A percentile compares a stretch with the other conserved stretches of the same genome.
phyloP scores from a whole-genome alignment of 192 early-diverging fungal species.

The Powellomyces hirtus region DNA sequence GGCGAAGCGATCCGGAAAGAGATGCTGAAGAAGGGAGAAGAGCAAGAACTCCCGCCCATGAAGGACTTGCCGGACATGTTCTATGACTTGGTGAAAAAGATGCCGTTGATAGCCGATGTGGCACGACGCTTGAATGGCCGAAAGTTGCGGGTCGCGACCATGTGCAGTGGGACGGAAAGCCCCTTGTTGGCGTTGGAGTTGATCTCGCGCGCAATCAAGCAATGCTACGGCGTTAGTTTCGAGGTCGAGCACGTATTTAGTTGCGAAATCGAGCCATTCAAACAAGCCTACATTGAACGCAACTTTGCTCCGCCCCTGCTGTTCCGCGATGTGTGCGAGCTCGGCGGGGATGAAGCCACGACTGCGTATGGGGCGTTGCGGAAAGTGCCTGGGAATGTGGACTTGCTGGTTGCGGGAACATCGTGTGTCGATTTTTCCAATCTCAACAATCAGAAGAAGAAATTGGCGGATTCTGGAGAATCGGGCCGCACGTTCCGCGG shows the following conservation, averaged over 20 bases:
- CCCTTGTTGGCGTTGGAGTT: slow-evolving; percentile 41
- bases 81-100: slow-evolving; percentile 30
- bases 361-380: slow-evolving; percentile 43
- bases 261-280: slow-evolving; percentile 53
- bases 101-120: slow-evolving; percentile 17
- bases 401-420: slow-evolving; percentile 46
- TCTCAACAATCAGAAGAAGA: slow-evolving; percentile 48
- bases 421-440: slow-evolving; percentile 50
- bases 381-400: slow-evolving; percentile 39
- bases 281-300: slow-evolving; percentile 53
- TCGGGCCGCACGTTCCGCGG: slow-evolving; percentile 48
- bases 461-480: slow-evolving; percentile 33
- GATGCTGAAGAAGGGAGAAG: not conserved
- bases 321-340: slow-evolving; percentile 47
- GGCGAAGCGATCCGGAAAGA: not conserved
- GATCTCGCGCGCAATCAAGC: slow-evolving; percentile 29
- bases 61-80: slow-evolving; percentile 41
- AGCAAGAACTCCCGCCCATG: slow-evolving; percentile 31
- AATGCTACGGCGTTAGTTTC: slow-evolving; percentile 18
- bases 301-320: slow-evolving; percentile 47
- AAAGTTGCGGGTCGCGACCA: slow-evolving; percentile 42
- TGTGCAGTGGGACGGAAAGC: slow-evolving; percentile 51
- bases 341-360: slow-evolving; percentile 33
- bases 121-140: slow-evolving; percentile 30
- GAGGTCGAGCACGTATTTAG: slow-evolving; percentile 45